Evolutionary conservation across 805 yeast species (phyloP), one percentile per base, ranked within the genome.

Genomic region (Schizosaccharomyces cryophilus): DNA sequence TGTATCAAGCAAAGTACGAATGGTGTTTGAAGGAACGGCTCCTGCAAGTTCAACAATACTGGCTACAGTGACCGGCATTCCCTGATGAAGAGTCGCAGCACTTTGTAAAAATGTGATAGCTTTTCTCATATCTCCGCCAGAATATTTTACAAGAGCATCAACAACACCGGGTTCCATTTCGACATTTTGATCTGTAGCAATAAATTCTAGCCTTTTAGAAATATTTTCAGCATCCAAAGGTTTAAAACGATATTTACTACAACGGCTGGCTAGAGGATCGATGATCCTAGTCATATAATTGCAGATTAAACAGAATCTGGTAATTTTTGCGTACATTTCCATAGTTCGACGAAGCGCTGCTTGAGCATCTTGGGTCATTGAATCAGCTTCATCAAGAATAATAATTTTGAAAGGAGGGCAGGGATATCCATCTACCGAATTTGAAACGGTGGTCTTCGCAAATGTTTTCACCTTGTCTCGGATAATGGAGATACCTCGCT

Each of bases 401-500:
- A 93, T 84, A 66, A 93, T 81, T 70, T 93, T 93, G 72, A 86
- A 93, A 5, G 97, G 97, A 1, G 98, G 99, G 69, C 97, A 90
- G 1, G 97, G 96, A 72, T 88, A 89, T 21, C 81, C 78, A 19
- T 56, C 38, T 11, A 56, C 60, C 9, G 21, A 19, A 26, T 59
- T 40, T 9, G 58, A n/a, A 17, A 59, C 47, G 5, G 61, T 31
- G 9, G 26, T 40, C 21, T 31, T 21, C 11, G 98, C 98, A 74
- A 93, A 93, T 66, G 84, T 88, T 76, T 93, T 93, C 74, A 93
- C 88, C 72, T 88, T 96, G 67, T 93, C 93, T 65, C 99, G 79
- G n/a, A 93, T 97, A 56, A 93, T 96, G 66, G 87, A 95, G 66
- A 93, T 93, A 65, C 98, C 98, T 73, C 98, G 80, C 71, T 93